Evolutionary conservation across 352 stramenopile species (phyloP).

Genomic region (Saprolegnia parasitica): DNA sequence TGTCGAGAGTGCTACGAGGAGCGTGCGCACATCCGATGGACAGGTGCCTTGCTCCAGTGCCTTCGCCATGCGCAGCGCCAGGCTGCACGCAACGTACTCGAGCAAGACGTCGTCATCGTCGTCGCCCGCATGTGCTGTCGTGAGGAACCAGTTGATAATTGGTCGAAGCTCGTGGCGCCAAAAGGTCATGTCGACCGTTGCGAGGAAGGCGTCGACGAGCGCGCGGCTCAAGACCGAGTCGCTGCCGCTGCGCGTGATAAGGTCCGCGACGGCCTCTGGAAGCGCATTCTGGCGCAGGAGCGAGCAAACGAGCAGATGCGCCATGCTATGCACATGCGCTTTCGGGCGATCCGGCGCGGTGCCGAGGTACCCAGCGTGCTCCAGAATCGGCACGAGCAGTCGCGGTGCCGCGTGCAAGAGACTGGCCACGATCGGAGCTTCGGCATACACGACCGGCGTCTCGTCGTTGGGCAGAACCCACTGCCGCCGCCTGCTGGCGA

Average conservation of each 20-base stretch:
- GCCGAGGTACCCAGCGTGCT: neutral
- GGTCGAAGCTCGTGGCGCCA: neutral
- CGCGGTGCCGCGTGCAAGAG: neutral
- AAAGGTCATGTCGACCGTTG: neutral
- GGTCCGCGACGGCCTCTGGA: neutral
- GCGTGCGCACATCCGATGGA: neutral
- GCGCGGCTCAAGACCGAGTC: neutral
- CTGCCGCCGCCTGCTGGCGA: neutral
- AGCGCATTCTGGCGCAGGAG: neutral
- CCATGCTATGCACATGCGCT: neutral
- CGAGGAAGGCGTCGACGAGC: neutral
- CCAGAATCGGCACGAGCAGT: neutral
- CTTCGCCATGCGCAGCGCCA: neutral
- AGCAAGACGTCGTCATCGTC: neutral
- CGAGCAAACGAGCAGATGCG: neutral
- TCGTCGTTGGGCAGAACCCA: neutral
- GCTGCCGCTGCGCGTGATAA: neutral
- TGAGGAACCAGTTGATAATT: constrained; percentile 1
- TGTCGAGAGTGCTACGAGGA: neutral
- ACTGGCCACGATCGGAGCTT: neutral
- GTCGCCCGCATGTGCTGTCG: neutral
- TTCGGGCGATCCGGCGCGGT: neutral
- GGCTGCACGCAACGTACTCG: constrained; percentile 3
- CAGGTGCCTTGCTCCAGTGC: neutral
- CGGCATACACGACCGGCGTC: neutral